These are phyloP conservation scores for Penstemon davidsonii DNA, from an alignment of 257 asterid species.

Conservation along the genomic window DNA sequence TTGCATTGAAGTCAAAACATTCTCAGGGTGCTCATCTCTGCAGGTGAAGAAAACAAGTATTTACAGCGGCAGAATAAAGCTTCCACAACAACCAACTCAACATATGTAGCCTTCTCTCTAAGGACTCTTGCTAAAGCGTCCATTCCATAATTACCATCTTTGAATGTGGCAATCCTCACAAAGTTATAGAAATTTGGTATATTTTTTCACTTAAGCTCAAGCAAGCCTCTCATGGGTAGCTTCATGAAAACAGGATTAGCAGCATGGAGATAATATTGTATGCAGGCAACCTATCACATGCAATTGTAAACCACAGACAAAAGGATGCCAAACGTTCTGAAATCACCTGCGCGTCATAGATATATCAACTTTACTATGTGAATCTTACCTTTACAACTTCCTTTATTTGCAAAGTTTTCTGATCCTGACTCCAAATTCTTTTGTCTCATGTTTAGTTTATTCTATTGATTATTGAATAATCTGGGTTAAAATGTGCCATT, in stretches of 20 bases:
- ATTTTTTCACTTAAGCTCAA: neutral
- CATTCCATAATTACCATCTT: conserved; percentile 15
- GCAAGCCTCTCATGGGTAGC: neutral
- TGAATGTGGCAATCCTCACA: conserved; percentile 18
- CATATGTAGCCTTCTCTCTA: conserved; percentile 14
- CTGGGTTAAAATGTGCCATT: neutral
- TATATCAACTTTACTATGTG: neutral
- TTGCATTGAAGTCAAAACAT: conserved; percentile 86
- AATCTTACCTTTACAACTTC: neutral
- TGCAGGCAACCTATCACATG: neutral
- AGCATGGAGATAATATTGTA: neutral
- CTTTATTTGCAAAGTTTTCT: neutral
- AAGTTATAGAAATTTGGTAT: conserved; percentile 1
- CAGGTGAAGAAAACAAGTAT: conserved; percentile 28
- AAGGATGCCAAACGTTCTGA: neutral
- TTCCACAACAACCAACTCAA: conserved; percentile 13
- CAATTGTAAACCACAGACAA: neutral
- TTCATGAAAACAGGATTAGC: neutral
- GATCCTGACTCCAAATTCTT: neutral
- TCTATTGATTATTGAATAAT: neutral
- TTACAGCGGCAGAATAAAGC: conserved; percentile 23
- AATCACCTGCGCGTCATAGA: neutral
- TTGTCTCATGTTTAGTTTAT: neutral
- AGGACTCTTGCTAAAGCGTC: conserved; percentile 3
- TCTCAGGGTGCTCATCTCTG: conserved; percentile 81